Conservation (phyloP, 73 alveolate genomes). For the Paramecium sonneborni region DNA sequence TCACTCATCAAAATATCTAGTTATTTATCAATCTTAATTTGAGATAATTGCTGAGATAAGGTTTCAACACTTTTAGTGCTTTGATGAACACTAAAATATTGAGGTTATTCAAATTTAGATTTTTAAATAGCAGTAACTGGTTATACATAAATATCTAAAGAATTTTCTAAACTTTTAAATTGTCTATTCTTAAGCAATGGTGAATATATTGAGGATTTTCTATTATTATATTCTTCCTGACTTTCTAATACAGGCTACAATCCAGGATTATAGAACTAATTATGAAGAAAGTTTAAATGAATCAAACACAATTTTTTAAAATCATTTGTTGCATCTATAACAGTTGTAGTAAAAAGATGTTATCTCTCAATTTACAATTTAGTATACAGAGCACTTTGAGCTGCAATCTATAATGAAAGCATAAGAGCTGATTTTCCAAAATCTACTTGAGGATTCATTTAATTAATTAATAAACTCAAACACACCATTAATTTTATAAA, state of each 20-base stretch:
- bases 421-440: background rate
- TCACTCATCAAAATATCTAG: background rate
- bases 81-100: background rate
- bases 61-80: background rate
- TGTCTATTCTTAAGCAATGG: background rate
- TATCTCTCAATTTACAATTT: background rate
- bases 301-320: background rate
- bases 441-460: background rate
- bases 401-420: background rate
- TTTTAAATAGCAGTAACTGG: background rate
- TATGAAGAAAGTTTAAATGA: background rate
- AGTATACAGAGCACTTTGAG: background rate
- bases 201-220: background rate
- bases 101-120: background rate
- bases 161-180: background rate
- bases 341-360: background rate
- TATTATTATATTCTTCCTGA: background rate
- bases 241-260: background rate
- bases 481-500: constrained; percentile 23
- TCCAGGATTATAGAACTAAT: background rate
- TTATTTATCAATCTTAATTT: background rate
- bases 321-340: background rate
- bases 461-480: background rate
- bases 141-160: background rate
- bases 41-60: background rate